Percentiles rank a stretch among this genome's conserved stretches.
Conservation (phyloP, 495 filamentous ascomycete genomes). For the Talaromyces trachyspermus region DNA sequence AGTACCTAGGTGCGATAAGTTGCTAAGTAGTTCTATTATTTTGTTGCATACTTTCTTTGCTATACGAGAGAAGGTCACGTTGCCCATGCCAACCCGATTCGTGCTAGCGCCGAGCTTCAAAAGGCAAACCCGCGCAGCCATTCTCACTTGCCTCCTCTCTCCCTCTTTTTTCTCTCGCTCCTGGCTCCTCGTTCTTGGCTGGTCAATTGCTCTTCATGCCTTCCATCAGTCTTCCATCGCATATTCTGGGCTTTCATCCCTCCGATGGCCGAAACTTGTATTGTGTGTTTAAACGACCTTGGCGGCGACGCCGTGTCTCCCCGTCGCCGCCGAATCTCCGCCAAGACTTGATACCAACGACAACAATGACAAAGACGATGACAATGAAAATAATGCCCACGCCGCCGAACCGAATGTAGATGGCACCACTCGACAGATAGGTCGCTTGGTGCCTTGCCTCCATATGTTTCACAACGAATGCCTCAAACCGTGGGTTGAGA, state of each 20-base stretch:
- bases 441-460: conserved; percentile 65
- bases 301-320: conserved; percentile 50
- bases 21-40: too few relatives aligned
- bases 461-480: conserved; percentile 90
- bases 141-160: background rate
- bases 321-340: conserved; percentile 35
- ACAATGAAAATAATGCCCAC: conserved; percentile 12
- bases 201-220: conserved; percentile 40
- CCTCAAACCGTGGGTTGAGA: conserved; percentile 84
- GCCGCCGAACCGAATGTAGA: conserved; percentile 18
- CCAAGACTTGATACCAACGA: conserved; percentile 37
- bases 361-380: conserved; percentile 25
- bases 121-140: conserved; percentile 2
- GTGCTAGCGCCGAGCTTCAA: conserved; percentile 6
- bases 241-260: conserved; percentile 24
- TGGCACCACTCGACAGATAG: conserved; percentile 47
- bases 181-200: background rate
- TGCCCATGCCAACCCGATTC: conserved; percentile 1
- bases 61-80: conserved; percentile 4
- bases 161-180: background rate
- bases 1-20: too few relatives aligned
- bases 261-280: conserved; percentile 87
- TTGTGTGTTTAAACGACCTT: conserved; percentile 91
- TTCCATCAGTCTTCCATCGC: conserved; percentile 24
- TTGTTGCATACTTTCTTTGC: too few relatives aligned